Base-by-base conservation (phyloP, 2,329 filamentous ascomycete genomes). In the Corinectria fuckeliana region DNA sequence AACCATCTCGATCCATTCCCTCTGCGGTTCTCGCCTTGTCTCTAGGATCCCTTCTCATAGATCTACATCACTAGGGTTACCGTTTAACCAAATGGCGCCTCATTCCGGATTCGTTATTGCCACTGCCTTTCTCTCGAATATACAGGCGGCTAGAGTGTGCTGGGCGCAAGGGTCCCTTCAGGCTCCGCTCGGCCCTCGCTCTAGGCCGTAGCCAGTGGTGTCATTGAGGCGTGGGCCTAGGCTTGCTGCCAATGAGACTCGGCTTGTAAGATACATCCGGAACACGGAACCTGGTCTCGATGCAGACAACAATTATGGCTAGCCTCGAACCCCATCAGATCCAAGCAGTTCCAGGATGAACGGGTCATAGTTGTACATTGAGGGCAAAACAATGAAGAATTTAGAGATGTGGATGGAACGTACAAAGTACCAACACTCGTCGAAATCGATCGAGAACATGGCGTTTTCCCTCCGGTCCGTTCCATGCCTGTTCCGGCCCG, bases 401-500 rank as follows among this genome's bases (percentile, higher is more conserved):
- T n/a, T n/a, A n/a, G n/a, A n/a, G n/a, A n/a, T n/a, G n/a, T n/a
- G n/a, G n/a, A n/a, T n/a, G n/a, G n/a, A n/a, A 42, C 42, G n/a
- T 30, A 13, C 5, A 45, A 28, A 13, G n/a, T 2, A 23, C 42
- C 9, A 30, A 20, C 23, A 18, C 41, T 25, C 32, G 16, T 14
- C 10, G 28, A 14, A 26, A 30, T 13, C 30, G 23, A 39, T 54
- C 25, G 25, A 21, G n/a, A 16, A 20, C 3, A 9, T 28, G 52
- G 44, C 36, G 42, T 47, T 45, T 56, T 42, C 32, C 44, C 34
- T 30, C 23, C 44, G 52, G 26, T 45, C 14, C 16, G 14, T 18
- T 55, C 28, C 34, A 42, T 49, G 38, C 52, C 52, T 34, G 36
- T 42, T 55, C 44, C 52, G 52, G 44, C 36, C 44, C 34, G 52